Evolutionary conservation across 192 early-diverging fungal species (phyloP).

Genomic region (Coemansia sp.): DNA sequence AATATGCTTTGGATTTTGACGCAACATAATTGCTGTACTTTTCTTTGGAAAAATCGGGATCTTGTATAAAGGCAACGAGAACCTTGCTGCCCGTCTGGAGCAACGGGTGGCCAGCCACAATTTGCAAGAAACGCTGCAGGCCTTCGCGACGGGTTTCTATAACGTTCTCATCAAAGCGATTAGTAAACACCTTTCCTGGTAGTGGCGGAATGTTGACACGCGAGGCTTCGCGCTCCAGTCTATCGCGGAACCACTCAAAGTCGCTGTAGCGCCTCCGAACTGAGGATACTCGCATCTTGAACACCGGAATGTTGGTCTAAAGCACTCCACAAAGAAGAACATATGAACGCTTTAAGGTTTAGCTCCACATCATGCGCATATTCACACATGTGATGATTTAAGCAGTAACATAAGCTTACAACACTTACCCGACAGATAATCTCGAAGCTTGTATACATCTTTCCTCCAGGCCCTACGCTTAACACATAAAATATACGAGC

Average conservation of each 20-base stretch:
- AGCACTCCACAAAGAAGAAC: conserved; percentile 8
- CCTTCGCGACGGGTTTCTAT: conserved; percentile 87
- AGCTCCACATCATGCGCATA: not conserved
- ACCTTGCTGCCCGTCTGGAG: conserved; percentile 97
- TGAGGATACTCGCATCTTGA: conserved; percentile 79
- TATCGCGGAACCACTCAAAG: conserved; percentile 98
- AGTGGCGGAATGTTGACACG: conserved; percentile 94
- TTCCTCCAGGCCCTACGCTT: conserved; percentile 58
- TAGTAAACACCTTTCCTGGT: conserved; percentile 96
- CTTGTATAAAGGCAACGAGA: conserved; percentile 90
- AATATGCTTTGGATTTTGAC: not conserved
- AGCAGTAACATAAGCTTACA: not conserved
- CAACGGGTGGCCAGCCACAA: conserved; percentile 94
- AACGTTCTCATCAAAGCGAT: conserved; percentile 94
- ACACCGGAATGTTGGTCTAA: conserved; percentile 90
- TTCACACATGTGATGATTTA: not conserved
- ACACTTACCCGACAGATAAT: conserved; percentile 69
- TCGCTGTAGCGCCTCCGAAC: conserved; percentile 95
- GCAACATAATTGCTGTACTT: conserved; percentile 53
- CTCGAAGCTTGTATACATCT: conserved; percentile 95
- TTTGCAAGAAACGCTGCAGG: conserved; percentile 94
- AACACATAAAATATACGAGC: not conserved
- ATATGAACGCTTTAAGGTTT: not conserved
- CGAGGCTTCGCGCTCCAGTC: conserved; percentile 84
- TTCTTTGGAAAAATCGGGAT: conserved; percentile 80